phyloP scores from a whole-genome alignment of 2,329 filamentous ascomycete genomes.

The Plenodomus biglobosus region DNA sequence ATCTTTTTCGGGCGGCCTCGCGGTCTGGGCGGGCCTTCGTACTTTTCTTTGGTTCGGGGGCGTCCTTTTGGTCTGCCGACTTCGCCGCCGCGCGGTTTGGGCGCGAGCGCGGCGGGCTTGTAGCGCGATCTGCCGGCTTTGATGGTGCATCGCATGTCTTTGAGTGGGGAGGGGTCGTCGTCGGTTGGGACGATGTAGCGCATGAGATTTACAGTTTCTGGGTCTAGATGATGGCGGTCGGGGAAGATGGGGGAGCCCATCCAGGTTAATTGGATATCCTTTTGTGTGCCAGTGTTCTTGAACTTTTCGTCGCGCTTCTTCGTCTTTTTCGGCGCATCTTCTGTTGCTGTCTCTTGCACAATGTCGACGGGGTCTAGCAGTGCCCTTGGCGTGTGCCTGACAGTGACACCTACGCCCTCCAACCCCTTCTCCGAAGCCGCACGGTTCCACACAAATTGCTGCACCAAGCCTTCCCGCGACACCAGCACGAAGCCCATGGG shows the following conservation, averaged over 20 bases:
- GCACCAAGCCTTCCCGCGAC: constrained; percentile 57
- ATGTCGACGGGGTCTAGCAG: constrained; percentile 6
- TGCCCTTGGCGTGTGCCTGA: constrained; percentile 32
- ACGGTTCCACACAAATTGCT: constrained; percentile 74
- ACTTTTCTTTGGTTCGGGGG: background rate
- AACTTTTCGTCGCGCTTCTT: constrained; percentile 13
- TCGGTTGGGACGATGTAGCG: background rate
- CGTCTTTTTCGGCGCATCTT: constrained; percentile 1
- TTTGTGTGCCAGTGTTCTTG: constrained; percentile 24
- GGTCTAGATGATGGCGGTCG: constrained; percentile 23
- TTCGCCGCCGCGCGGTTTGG: background rate
- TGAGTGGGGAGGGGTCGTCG: background rate
- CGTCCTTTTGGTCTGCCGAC: background rate
- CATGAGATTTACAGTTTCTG: constrained; percentile 23
- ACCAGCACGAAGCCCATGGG: constrained; percentile 74
- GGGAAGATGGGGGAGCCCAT: constrained; percentile 41
- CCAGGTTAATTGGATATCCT: constrained; percentile 44
- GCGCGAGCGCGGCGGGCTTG: background rate
- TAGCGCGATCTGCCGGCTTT: background rate
- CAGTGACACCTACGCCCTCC: constrained; percentile 52
- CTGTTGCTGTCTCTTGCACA: constrained; percentile 7
- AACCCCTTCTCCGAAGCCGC: constrained; percentile 64
- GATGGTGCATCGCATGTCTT: background rate
- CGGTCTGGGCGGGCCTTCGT: background rate
- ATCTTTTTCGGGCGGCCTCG: constrained; percentile 3